Conservation (phyloP, 495 filamentous ascomycete genomes). For the Tuber brumale region DNA sequence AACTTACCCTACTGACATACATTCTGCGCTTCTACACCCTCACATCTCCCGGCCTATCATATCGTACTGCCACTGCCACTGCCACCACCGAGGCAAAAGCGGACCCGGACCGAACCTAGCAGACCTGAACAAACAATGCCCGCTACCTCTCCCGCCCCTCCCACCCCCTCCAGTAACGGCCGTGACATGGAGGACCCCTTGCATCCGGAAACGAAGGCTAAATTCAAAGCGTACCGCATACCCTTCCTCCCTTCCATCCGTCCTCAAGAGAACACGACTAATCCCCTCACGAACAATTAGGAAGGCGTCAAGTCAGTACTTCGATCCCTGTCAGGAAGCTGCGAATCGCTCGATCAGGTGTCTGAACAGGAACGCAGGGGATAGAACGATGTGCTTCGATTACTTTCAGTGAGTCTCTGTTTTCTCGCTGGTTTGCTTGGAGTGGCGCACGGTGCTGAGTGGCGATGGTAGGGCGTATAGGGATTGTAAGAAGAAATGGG, state of each 20-base stretch:
- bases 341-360: slow-evolving; percentile 78
- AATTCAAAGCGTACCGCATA: slow-evolving; percentile 17
- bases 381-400: slow-evolving; percentile 79
- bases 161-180: neutral
- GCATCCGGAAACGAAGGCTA: slow-evolving; percentile 15
- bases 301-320: slow-evolving; percentile 76
- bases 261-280: neutral
- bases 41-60: neutral
- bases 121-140: neutral
- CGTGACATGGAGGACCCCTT: slow-evolving; percentile 17
- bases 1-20: neutral
- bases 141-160: neutral
- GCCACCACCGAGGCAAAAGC: neutral
- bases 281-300: slow-evolving; percentile 45
- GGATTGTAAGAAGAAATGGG: slow-evolving; percentile 92
- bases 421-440: slow-evolving; percentile 3
- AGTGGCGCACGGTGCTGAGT: neutral
- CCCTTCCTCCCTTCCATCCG: neutral
- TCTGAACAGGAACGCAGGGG: slow-evolving; percentile 75
- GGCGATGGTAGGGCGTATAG: slow-evolving; percentile 64
- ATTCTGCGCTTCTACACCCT: neutral
- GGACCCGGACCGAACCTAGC: neutral
- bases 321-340: slow-evolving; percentile 93
- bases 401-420: slow-evolving; percentile 76
- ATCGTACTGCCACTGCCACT: neutral